These are phyloP conservation scores for Mallotus repandus DNA, from an alignment of 441 rosid species.

Conservation along the genomic window DNA sequence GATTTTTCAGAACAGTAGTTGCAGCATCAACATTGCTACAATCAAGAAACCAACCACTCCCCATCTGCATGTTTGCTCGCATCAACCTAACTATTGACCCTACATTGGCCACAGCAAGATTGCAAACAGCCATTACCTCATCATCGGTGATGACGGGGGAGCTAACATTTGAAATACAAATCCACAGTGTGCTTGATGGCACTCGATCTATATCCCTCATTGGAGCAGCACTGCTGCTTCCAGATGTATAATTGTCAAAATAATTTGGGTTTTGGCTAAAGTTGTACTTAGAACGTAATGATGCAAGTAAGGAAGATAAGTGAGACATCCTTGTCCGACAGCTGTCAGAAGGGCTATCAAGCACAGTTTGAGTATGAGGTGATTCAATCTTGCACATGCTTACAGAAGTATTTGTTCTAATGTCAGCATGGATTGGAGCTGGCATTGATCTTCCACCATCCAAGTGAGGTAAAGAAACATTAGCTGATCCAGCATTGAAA, in stretches of 20 bases:
- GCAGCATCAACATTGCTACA: slow-evolving; percentile 46
- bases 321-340: slow-evolving; percentile 44
- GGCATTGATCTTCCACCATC: slow-evolving; percentile 58
- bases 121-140: slow-evolving; percentile 47
- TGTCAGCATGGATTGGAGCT: slow-evolving; percentile 35
- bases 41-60: slow-evolving; percentile 55
- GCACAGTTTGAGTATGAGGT: slow-evolving; percentile 39
- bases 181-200: slow-evolving; percentile 44
- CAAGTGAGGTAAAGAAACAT: slow-evolving; percentile 48
- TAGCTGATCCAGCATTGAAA: slow-evolving; percentile 41
- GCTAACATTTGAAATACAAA: slow-evolving; percentile 37
- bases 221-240: slow-evolving; percentile 23
- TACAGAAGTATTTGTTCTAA: slow-evolving; percentile 39
- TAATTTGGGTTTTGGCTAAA: slow-evolving; percentile 27
- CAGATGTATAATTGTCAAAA: slow-evolving; percentile 29
- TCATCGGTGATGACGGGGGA: slow-evolving; percentile 43
- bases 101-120: slow-evolving; percentile 34
- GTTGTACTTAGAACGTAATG: slow-evolving; percentile 43
- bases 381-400: slow-evolving; percentile 45
- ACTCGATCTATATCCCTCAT: slow-evolving; percentile 36
- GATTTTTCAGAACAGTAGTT: slow-evolving; percentile 35
- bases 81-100: slow-evolving; percentile 38
- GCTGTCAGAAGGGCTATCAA: slow-evolving; percentile 48
- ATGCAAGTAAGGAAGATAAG: slow-evolving; percentile 43
- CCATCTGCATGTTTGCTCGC: slow-evolving; percentile 34